phyloP scores from a whole-genome alignment of 768 basidiomycete genomes.

The Russula dissimulans region DNA sequence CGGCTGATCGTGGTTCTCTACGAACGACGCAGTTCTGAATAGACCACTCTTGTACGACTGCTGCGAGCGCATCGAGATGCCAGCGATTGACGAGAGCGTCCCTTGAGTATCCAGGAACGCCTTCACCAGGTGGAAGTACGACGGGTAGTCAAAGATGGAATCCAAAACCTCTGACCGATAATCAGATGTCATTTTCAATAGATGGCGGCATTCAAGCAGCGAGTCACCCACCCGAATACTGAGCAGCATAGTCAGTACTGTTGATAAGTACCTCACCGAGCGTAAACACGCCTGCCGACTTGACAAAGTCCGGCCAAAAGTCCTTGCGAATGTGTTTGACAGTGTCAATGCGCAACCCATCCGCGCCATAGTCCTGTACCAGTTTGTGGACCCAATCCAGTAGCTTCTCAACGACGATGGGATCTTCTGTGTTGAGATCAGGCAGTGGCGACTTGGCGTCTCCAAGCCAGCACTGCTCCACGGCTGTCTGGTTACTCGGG shows the following conservation, averaged over 20 bases:
- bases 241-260: constrained; percentile 31
- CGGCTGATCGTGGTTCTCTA: constrained; percentile 49
- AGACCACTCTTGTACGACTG: constrained; percentile 31
- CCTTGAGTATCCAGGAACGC: constrained; percentile 32
- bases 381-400: constrained; percentile 41
- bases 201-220: neutral
- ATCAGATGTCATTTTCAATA: neutral
- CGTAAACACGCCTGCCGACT: constrained; percentile 41
- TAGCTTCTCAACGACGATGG: constrained; percentile 34
- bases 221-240: constrained; percentile 33
- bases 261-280: constrained; percentile 46
- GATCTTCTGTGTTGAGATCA: constrained; percentile 48
- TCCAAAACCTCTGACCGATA: constrained; percentile 31
- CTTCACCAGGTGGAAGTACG: constrained; percentile 35
- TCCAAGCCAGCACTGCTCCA: constrained; percentile 55
- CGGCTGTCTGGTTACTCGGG: constrained; percentile 33
- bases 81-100: constrained; percentile 28
- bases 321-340: constrained; percentile 46
- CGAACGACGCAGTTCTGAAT: constrained; percentile 38
- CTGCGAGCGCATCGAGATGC: constrained; percentile 27
- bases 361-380: constrained; percentile 39
- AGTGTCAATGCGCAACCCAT: constrained; percentile 51
- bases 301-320: constrained; percentile 47
- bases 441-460: constrained; percentile 43
- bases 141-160: constrained; percentile 42